Percentiles rank a stretch among this genome's conserved stretches.
Evolutionary conservation across 768 basidiomycete species (phyloP).

Genomic region (Naganishia kalamii): DNA sequence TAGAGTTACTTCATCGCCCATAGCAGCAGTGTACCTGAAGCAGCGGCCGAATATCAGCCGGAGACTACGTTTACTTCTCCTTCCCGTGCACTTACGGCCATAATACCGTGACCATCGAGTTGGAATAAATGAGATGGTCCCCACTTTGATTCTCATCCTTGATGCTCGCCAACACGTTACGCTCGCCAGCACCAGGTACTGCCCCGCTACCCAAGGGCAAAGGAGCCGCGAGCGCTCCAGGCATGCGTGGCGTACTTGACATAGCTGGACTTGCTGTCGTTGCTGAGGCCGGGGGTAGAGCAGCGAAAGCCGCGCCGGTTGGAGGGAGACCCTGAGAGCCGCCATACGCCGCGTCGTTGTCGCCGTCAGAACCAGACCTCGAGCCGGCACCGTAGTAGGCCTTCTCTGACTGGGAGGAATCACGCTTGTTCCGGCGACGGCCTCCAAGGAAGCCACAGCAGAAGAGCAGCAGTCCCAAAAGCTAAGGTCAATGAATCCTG

Average conservation of each 20-base stretch:
- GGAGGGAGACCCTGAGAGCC: too few relatives aligned
- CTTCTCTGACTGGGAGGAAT: not conserved
- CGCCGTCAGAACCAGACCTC: too few relatives aligned
- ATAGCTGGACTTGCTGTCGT: too few relatives aligned
- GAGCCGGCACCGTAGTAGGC: too few relatives aligned
- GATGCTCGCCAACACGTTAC: slow-evolving; percentile 37
- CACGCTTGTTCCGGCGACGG: not conserved
- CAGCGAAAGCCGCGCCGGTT: too few relatives aligned
- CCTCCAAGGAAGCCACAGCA: slow-evolving; percentile 7
- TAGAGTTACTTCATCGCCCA: slow-evolving; percentile 45
- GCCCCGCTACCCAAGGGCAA: not conserved
- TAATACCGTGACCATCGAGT: slow-evolving; percentile 38
- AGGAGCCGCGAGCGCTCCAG: not conserved
- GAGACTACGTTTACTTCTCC: not conserved
- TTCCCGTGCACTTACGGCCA: slow-evolving; percentile 40
- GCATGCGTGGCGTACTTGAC: not conserved
- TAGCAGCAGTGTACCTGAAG: slow-evolving; percentile 35
- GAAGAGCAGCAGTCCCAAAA: not conserved
- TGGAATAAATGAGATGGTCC: slow-evolving; percentile 39
- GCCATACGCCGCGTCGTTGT: too few relatives aligned
- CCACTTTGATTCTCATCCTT: slow-evolving; percentile 43
- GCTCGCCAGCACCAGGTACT: not conserved
- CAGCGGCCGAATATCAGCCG: not conserved
- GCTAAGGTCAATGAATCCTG: not conserved
- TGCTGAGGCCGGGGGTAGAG: too few relatives aligned